These are phyloP conservation scores for Colletotrichum limetticola DNA, from an alignment of 2,329 filamentous ascomycete species.

Conservation along the genomic window DNA sequence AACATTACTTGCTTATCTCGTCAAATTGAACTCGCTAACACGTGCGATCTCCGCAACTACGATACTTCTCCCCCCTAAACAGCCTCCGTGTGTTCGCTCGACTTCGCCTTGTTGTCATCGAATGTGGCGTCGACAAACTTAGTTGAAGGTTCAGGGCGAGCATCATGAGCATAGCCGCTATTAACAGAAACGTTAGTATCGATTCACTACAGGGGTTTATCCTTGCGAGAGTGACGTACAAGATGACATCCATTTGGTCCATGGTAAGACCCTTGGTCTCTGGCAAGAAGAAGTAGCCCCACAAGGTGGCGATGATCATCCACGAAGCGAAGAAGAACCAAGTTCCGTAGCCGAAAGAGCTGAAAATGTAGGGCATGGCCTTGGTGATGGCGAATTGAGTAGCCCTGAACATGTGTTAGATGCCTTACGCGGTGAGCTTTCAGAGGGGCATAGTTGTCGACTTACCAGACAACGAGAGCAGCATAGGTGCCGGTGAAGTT, in stretches of 20 bases:
- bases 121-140: slow-evolving; percentile 15
- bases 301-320: slow-evolving; percentile 59
- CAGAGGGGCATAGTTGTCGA: background rate
- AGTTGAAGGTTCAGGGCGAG: slow-evolving; percentile 11
- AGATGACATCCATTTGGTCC: slow-evolving; percentile 59
- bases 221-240: background rate
- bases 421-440: background rate
- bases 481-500: slow-evolving; percentile 53
- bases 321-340: slow-evolving; percentile 67
- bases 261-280: slow-evolving; percentile 66
- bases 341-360: slow-evolving; percentile 57
- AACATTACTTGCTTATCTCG: background rate
- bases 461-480: slow-evolving; percentile 40
- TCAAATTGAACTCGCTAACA: background rate
- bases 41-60: background rate
- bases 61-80: background rate
- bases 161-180: slow-evolving; percentile 30
- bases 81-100: slow-evolving; percentile 21
- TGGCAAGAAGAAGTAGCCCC: slow-evolving; percentile 62
- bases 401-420: slow-evolving; percentile 46
- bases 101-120: slow-evolving; percentile 19
- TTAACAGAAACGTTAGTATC: background rate
- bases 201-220: background rate
- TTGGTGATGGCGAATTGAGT: slow-evolving; percentile 55
- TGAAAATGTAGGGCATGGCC: slow-evolving; percentile 56